Evolutionary conservation across 371 early-diverging fungal genomes (phyloP), one percentile per base, ranked within the genome.

Genomic region (Apophysomyces elegans): DNA sequence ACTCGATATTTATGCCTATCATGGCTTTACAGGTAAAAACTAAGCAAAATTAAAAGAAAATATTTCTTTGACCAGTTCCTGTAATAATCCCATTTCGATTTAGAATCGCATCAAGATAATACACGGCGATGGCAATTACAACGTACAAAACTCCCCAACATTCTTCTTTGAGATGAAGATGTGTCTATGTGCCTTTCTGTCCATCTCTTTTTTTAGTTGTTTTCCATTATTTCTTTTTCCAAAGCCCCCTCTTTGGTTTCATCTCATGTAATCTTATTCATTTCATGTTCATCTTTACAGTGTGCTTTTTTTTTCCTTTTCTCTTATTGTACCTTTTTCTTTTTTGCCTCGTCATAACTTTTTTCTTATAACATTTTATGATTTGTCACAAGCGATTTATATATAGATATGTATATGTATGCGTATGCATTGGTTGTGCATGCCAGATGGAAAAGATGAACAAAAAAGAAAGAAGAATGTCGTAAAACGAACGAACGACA

Each of bases 1-100:
- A 43, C 37, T 67, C 4, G 72, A 72, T 59, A 61, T 68, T 16
- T 72, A 67, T 50, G 61, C 72, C 35, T 68, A 72, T 62, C 72
- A 72, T 56, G 68, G 65, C 14, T 65, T 72, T 56, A 65, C 72
- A 54, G 66, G 71, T 70, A 50, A 50, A 1, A 9, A 50, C n/a
- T 21, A 50, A 21, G 21, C 7, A 18, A 50, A 21, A 26, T 7
- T 50, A 26, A 50, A 26, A 26, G 1, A 26, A 26, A 26, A 26
- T 18, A 26, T 1, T 26, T 26, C 26, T 26, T 26, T 26, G 32
- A 26, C 32, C 32, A 2, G 32, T 26, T 26, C 32, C 32, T 26
- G 2, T 26, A 26, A 26, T 3, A 26, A 26, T 26, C 32, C 32
- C 32, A 26, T 26, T 26, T 26, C 32, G 32, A 26, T 26, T 50